Percentiles rank a stretch among this genome's conserved stretches.
Conservation (phyloP, 164 flowering plant genomes). For the Magnolia sinica region DNA sequence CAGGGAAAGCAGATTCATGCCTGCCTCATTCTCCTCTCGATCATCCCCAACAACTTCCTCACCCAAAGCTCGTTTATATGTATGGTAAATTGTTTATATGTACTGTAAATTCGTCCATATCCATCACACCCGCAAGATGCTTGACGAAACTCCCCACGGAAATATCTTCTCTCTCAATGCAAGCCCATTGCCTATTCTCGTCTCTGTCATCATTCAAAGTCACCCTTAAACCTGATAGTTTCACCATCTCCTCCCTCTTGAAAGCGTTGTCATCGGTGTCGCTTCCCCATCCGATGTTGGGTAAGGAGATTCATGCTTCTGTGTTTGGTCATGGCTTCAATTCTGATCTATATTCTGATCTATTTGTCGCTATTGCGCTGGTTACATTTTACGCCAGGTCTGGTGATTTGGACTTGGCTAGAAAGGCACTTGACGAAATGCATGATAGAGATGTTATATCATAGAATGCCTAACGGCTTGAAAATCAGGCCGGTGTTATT, state of each 20-base stretch:
- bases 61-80: conserved; percentile 52
- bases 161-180: conserved; percentile 59
- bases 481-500: too few relatives aligned
- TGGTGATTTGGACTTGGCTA: conserved; percentile 41
- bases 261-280: conserved; percentile 45
- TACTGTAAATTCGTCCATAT: conserved; percentile 40
- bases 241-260: conserved; percentile 49
- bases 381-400: conserved; percentile 54
- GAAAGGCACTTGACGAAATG: conserved; percentile 57
- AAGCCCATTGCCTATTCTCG: conserved; percentile 50
- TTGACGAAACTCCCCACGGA: conserved; percentile 51
- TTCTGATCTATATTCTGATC: conserved; percentile 28
- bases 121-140: conserved; percentile 45
- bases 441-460: conserved; percentile 60
- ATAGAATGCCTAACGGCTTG: conserved; percentile 50
- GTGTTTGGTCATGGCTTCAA: conserved; percentile 49
- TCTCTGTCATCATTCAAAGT: conserved; percentile 15
- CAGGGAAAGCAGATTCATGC: conserved; percentile 62
- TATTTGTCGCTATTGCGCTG: conserved; percentile 58
- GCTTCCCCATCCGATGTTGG: conserved; percentile 20
- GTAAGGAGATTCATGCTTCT: conserved; percentile 51
- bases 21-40: conserved; percentile 38
- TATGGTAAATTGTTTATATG: conserved; percentile 45
- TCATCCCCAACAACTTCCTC: conserved; percentile 52
- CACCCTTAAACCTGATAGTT: conserved; percentile 33